Evolutionary conservation across 345 rosid species (phyloP).

Genomic region (Arabis hirsuta): DNA sequence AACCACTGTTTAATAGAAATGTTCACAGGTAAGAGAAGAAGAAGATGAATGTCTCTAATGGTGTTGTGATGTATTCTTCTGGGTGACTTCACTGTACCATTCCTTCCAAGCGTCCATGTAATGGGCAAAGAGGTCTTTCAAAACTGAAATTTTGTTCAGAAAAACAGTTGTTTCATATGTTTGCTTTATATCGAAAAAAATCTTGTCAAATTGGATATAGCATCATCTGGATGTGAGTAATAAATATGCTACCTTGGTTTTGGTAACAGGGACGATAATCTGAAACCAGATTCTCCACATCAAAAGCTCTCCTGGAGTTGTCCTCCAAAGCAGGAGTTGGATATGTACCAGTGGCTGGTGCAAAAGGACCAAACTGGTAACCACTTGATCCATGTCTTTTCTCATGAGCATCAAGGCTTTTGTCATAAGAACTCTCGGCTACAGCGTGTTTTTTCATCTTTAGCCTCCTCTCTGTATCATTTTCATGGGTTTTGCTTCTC

Average conservation of each 20-base stretch:
- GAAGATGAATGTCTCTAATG: slow-evolving; percentile 30
- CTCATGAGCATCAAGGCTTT: slow-evolving; percentile 45
- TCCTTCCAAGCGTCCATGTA: slow-evolving; percentile 92
- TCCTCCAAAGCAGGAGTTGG: slow-evolving; percentile 39
- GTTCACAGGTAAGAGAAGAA: slow-evolving; percentile 18
- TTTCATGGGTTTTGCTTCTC: slow-evolving; percentile 51
- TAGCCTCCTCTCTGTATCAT: slow-evolving; percentile 26
- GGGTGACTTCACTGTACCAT: slow-evolving; percentile 80
- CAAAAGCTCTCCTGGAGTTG: slow-evolving; percentile 45
- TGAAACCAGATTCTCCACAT: slow-evolving; percentile 69
- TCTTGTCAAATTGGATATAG: slow-evolving; percentile 5
- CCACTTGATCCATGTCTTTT: slow-evolving; percentile 47
- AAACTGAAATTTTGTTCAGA: slow-evolving; percentile 55
- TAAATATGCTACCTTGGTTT: slow-evolving; percentile 62
- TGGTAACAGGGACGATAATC: slow-evolving; percentile 67
- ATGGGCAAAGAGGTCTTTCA: slow-evolving; percentile 81
- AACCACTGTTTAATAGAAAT: slow-evolving; percentile 29
- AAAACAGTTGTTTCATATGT: not conserved
- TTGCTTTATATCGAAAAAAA: not conserved
- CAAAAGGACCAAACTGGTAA: slow-evolving; percentile 81
- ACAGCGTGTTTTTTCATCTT: slow-evolving; percentile 48
- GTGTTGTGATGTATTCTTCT: slow-evolving; percentile 46
- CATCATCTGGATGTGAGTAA: not conserved
- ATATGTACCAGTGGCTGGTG: slow-evolving; percentile 51
- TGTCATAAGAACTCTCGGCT: slow-evolving; percentile 47